Evolutionary conservation across 1,139 yeast genomes (phyloP), one percentile per base, ranked within the genome.

Genomic region (Yamadazyma spencermartinsiae): DNA sequence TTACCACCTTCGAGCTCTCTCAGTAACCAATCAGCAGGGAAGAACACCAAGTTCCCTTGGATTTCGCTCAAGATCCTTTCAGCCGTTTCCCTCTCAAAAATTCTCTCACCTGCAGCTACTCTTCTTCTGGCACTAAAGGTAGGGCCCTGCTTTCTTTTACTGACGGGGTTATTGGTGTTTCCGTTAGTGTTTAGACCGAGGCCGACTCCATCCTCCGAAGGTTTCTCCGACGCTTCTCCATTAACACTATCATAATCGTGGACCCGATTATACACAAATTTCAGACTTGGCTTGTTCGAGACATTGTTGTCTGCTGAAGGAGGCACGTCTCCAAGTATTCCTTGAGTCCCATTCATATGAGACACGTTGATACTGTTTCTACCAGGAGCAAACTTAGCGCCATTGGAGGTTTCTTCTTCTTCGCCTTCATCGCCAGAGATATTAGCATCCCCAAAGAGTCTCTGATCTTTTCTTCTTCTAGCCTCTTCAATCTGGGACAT

Each of bases 21-120:
- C 53, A 79, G 70, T 36, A 94, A 72, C 98, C 98, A 94, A 44
- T 88, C 90, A 0, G 87, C 74, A 0, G 98, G 98, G 70, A 90
- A 92, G 19, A 83, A 57, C 4, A 94, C 98, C 52, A 94, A 65
- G 56, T 92, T 86, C 3, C 99, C 99, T 42, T 83, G 85, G n/a
- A 92, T 71, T 42, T 87, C 83, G 37, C 71, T 71, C 48, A 92
- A 67, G 33, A 89, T 68, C 45, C 82, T 68, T 50, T 84, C 90
- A 0, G 97, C 95, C 1, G 92, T 79, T 33, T 77, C 82, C 37
- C 86, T 74, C 42, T 85, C 94, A 52, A 79, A 84, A 2, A 89
- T 79, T 32, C 76, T 68, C 21, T 73, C 72, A n/a, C 60, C 54
- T 34, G 74, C 73, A 10, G 68, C 63, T 42, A 59, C 46, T 40